Evolutionary conservation across 192 early-diverging fungal species (phyloP), one percentile per base, ranked within the genome.

Genomic region (Umbelopsis sp.): DNA sequence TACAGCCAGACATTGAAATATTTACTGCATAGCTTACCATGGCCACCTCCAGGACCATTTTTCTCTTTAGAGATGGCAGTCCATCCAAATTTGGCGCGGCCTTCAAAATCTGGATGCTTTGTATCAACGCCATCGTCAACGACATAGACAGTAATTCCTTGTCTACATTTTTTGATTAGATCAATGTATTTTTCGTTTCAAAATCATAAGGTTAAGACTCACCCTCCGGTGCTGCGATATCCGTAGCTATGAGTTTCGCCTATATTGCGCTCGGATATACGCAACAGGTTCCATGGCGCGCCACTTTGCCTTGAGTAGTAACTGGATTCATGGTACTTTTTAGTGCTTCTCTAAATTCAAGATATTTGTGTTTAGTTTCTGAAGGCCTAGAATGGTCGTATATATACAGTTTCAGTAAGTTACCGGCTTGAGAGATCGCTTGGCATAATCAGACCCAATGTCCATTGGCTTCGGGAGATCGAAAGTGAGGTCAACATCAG

Each of bases 251-350:
- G 10, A 5, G 50, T 69, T 6, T 43, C 22, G 14, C 54, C 50
- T n/a, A 43, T 29, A 69, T 84, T 69, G 74, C 88, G 90, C 76
- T 94, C 88, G 16, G 93, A 93, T 69, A 95, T 90, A 67, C 94
- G 91, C 43, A 86, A 84, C n/a, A 97, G 79, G 34, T 93, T 92
- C 95, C 95, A 97, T 14, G 89, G 92, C 7, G 94, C 91, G 71
- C 82, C 74, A 47, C 76, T 79, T 79, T 96, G 89, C 20, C 54
- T 54, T 16, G 26, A 26, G 72, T 78, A 21, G 81, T 84, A 20
- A 68, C 67, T 20, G 88, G 79, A 76, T 88, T 34, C 62, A 21
- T 65, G 36, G 85, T 21, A 92, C 89, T 8, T 88, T 66, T 70
- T 92, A 86, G 82, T 94, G 92, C 50, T 81, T 75, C 78, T 94